These are phyloP conservation scores for Turritis glabra DNA, from an alignment of 345 rosid species.

Conservation along the genomic window DNA sequence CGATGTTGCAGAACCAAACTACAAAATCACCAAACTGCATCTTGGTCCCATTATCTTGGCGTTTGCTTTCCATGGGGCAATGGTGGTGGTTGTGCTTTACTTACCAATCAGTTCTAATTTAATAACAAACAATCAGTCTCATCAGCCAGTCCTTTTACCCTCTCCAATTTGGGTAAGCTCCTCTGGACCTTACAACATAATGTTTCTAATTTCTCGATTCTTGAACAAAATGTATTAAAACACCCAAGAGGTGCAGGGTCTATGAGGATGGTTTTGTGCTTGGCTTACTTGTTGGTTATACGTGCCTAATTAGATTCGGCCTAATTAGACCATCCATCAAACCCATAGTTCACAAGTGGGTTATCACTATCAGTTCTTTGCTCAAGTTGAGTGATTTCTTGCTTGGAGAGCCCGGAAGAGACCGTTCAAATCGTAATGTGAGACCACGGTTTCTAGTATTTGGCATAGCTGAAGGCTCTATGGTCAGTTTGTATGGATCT, in stretches of 20 bases:
- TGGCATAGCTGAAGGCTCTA: slow-evolving; percentile 28
- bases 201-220: not conserved
- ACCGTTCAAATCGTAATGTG: not conserved
- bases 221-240: not conserved
- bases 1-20: slow-evolving; percentile 23
- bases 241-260: slow-evolving; percentile 18
- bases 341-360: slow-evolving; percentile 23
- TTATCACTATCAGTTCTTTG: slow-evolving; percentile 14
- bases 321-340: slow-evolving; percentile 12
- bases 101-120: slow-evolving; percentile 26
- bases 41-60: slow-evolving; percentile 4
- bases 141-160: slow-evolving; percentile 24
- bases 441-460: not conserved
- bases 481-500: slow-evolving; percentile 10
- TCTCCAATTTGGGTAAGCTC: slow-evolving; percentile 12
- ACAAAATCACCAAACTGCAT: slow-evolving; percentile 14
- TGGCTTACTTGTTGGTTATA: slow-evolving; percentile 6
- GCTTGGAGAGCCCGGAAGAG: slow-evolving; percentile 9
- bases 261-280: not conserved
- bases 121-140: not conserved
- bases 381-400: slow-evolving; percentile 27
- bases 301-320: not conserved
- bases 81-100: slow-evolving; percentile 24
- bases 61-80: slow-evolving; percentile 15
- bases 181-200: not conserved